A percentile compares a stretch with the other conserved stretches of the same genome.
phyloP scores from a whole-genome alignment of 192 early-diverging fungal species.

The Chytriomyces sp. region DNA sequence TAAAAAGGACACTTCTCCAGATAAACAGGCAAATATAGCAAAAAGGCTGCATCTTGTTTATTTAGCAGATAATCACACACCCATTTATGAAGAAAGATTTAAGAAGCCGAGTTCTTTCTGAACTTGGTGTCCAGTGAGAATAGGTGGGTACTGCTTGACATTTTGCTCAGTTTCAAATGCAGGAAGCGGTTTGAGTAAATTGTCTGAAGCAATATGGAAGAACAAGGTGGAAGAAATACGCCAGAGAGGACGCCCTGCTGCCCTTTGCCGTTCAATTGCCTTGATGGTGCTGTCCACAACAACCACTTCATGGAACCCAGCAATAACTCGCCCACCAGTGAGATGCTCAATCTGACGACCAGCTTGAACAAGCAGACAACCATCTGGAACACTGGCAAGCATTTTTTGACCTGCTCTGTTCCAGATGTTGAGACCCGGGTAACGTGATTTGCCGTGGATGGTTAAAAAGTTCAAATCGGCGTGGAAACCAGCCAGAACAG shows the following conservation, averaged over 20 bases:
- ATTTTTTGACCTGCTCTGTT: conserved; percentile 63
- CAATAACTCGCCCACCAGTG: conserved; percentile 67
- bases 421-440: conserved; percentile 78
- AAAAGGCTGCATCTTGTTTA: background rate
- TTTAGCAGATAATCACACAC: no score
- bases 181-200: conserved; percentile 59
- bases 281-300: conserved; percentile 62
- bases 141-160: conserved; percentile 59
- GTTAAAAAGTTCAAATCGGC: conserved; percentile 70
- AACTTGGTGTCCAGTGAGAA: conserved; percentile 67
- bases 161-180: conserved; percentile 50
- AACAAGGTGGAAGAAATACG: conserved; percentile 76
- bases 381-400: conserved; percentile 67
- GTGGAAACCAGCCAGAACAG: conserved; percentile 68
- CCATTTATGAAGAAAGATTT: conserved; percentile 42
- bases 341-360: conserved; percentile 73
- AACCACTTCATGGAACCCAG: conserved; percentile 76
- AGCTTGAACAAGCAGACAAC: conserved; percentile 62
- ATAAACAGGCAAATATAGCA: no score
- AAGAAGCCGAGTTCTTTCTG: conserved; percentile 68
- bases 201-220: conserved; percentile 72
- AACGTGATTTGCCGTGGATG: conserved; percentile 77
- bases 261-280: conserved; percentile 60
- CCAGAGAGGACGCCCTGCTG: conserved; percentile 63
- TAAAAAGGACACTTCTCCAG: no score